Evolutionary conservation across 1,139 yeast species (phyloP), one percentile per base, ranked within the genome.

Genomic region (Ogataea hybrid): DNA sequence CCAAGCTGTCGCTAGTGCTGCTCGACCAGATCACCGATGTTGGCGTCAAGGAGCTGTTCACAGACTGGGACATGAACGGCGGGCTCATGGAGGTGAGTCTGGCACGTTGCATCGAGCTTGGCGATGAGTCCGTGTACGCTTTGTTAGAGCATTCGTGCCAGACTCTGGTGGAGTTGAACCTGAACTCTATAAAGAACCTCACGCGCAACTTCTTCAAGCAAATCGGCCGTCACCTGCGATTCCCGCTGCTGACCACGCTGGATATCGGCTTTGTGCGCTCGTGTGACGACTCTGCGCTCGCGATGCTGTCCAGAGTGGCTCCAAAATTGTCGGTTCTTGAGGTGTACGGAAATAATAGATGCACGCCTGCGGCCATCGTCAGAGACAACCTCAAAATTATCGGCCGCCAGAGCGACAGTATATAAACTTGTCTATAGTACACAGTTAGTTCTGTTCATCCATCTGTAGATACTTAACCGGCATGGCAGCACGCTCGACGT

Each of bases 231-330:
- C 53, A 45, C 58, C 58, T 58, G 61, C 57, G 63, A 12, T 67
- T 81, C 43, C 86, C 86, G 0, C 68, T 79, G 29, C 64, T 89
- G 40, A 77, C 87, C 0, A 72, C 77, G 20, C 57, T 84, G 22
- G 92, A 89, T 59, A 56, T 79, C 11, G 92, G 96, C 0, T 89
- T 89, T 65, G 87, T 87, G 2, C 68, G 94, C 38, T 69, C 79
- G 16, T 74, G 86, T 5, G 87, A 86, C 60, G 85, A 88, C 62
- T 75, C 70, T 25, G 69, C 80, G 1, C 61, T 87, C 11, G 70
- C 71, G 23, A 57, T 73, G 17, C 53, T 87, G 15, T 74, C 81
- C 7, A 67, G 72, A 21, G 68, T 71, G 12, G 84, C 92, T 52
- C 76, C 81, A 0, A 76, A 75, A 39, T 63, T 89, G 45, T 70